These are phyloP conservation scores for Mollisiaceae sp. DNA, from an alignment of 2,329 filamentous ascomycete genomes.

Conservation along the genomic window DNA sequence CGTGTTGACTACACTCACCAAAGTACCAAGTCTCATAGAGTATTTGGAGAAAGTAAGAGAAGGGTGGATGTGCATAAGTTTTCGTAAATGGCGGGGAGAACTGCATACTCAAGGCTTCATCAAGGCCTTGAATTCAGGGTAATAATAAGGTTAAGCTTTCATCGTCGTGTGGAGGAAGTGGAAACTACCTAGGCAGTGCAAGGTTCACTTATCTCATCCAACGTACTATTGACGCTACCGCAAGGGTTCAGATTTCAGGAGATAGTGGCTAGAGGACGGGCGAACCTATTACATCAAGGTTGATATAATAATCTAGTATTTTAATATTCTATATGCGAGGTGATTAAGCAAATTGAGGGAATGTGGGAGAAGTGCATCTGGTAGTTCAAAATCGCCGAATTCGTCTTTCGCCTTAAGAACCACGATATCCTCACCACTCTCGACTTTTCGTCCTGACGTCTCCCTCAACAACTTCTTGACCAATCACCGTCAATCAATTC, in stretches of 20 bases:
- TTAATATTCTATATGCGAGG: neutral
- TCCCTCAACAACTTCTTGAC: neutral
- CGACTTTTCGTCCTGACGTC: neutral
- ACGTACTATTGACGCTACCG: neutral
- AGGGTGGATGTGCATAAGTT: neutral
- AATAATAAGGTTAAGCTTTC: constrained; percentile 4
- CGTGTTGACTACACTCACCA: neutral
- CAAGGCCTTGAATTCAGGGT: neutral
- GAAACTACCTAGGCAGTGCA: neutral
- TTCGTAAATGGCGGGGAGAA: neutral
- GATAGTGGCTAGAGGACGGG: neutral
- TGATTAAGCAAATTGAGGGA: neutral
- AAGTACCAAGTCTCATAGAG: neutral
- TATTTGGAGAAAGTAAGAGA: neutral
- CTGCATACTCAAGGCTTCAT: neutral
- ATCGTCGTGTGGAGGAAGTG: neutral
- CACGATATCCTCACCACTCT: too few relatives aligned
- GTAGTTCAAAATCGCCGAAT: neutral
- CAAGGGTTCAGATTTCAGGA: neutral
- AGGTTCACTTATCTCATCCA: neutral
- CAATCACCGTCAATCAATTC: neutral
- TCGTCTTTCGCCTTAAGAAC: neutral
- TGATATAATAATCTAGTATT: neutral
- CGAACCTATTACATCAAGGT: neutral
- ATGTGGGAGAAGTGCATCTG: neutral